These are phyloP conservation scores for Triangularia setosa DNA, from an alignment of 2,329 filamentous ascomycete species.

Conservation along the genomic window DNA sequence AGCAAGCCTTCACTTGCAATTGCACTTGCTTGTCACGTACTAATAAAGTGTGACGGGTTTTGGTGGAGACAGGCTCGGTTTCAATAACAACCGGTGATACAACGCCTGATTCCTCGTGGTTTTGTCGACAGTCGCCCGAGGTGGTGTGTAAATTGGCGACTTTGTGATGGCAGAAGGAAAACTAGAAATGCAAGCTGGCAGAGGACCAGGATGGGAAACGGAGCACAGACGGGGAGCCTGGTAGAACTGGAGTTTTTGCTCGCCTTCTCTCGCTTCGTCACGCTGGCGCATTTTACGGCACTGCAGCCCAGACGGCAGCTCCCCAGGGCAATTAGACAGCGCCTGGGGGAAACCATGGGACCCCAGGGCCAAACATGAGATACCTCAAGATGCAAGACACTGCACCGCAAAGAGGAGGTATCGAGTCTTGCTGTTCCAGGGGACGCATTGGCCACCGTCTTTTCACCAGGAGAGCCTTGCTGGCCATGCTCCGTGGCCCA, in stretches of 20 bases:
- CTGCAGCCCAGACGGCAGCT: constrained; percentile 5
- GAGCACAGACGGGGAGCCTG: not conserved
- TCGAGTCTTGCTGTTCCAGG: not conserved
- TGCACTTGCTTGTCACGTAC: not conserved
- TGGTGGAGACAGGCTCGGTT: not conserved
- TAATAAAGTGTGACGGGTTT: not conserved
- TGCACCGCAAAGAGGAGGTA: not conserved
- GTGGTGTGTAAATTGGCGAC: not conserved
- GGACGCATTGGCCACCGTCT: not conserved
- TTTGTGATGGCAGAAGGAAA: not conserved
- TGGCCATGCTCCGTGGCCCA: not conserved
- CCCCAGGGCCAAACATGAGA: not conserved
- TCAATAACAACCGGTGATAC: not conserved
- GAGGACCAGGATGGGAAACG: not conserved
- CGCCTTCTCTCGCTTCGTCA: constrained; percentile 3
- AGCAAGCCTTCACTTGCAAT: not conserved
- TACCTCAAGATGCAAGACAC: not conserved
- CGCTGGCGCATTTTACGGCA: constrained; percentile 9
- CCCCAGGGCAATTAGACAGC: not conserved
- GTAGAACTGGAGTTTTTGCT: constrained; percentile 5
- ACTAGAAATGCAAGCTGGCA: not conserved
- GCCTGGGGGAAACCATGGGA: not conserved
- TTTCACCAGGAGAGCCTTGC: not conserved
- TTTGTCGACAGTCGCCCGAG: not conserved
- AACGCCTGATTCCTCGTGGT: not conserved